Evolutionary conservation across 495 filamentous ascomycete genomes (phyloP), one percentile per base, ranked within the genome.

Genomic region (Daldinia childiae): DNA sequence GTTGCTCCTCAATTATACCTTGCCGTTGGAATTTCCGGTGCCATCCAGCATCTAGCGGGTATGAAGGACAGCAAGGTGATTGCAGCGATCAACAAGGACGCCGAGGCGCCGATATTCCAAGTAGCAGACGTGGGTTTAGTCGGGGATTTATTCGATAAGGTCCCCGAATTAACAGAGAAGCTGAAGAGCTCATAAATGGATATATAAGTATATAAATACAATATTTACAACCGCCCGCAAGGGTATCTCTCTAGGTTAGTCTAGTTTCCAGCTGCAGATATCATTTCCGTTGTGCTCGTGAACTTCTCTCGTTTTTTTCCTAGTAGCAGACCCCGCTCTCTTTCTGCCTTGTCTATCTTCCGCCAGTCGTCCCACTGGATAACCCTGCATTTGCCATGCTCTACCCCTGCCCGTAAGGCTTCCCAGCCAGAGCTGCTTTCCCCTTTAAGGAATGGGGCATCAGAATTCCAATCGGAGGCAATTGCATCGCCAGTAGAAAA

Each of bases 1-100:
- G 94, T 99, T 34, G 95, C 95, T 45, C 95, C 95, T 61, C 91
- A 99, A 80, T 83, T 98, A 67, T 99, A 99, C 78, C 87, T 99
- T 64, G 95, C 93, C 32, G 95, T 94, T 15, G 95, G 95, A 75
- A 98, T 99, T 76, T 95, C 92, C 6, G 95, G 95, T 52, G 95
- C 95, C 24, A 99, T 99, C 70, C 95, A 99, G 82, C 95, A 99
- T 87, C 83, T 99, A 81, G 96, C 96, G 45, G 95, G 95, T 77
- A 99, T 99, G 95, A 99, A 99, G 88, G 95, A 99, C 79, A 97
- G 93, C 85, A 99, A 99, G 86, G 96, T 99, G 67, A 99, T 99
- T 86, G 96, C 94, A 39, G 93, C 92, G 30, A 98, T 99, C 78
- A 98, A 99, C 85, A 99, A 99, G 85, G 95, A 98, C 75, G 83